These are phyloP conservation scores for Cystofilobasidium macerans DNA, from an alignment of 768 basidiomycete genomes.

Conservation along the genomic window DNA sequence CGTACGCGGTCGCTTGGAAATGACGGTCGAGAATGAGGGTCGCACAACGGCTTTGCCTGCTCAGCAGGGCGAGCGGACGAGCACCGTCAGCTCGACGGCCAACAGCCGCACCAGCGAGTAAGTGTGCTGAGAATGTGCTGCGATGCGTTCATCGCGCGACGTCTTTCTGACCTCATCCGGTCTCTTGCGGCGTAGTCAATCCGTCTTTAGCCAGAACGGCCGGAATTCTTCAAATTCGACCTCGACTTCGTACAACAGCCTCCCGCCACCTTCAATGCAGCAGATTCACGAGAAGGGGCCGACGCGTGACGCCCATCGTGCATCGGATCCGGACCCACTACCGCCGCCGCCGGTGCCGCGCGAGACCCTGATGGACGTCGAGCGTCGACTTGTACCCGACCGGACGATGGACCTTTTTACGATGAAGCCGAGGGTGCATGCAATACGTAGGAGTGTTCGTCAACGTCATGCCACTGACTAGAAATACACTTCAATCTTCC, in stretches of 20 bases:
- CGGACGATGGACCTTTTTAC: conserved; percentile 86
- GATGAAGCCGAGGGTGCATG: conserved; percentile 74
- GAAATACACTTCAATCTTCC: conserved; percentile 8
- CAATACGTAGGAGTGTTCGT: neutral
- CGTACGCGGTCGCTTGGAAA: conserved; percentile 51
- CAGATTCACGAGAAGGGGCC: conserved; percentile 27
- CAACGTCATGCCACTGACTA: no score
- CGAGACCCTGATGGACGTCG: conserved; percentile 58
- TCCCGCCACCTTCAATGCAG: conserved; percentile 5
- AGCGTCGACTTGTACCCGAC: conserved; percentile 63
- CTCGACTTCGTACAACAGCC: conserved; percentile 15
- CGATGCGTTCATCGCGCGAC: neutral
- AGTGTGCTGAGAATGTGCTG: conserved; percentile 4
- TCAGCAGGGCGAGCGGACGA: conserved; percentile 27
- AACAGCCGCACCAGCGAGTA: conserved; percentile 34
- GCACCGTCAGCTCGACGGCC: conserved; percentile 31
- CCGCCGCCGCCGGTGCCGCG: neutral
- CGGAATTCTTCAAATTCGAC: conserved; percentile 11
- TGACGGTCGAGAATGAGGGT: conserved; percentile 44
- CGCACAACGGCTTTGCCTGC: neutral
- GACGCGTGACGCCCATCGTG: neutral
- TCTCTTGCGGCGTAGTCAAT: neutral
- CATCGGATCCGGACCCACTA: neutral
- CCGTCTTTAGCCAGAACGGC: conserved; percentile 14
- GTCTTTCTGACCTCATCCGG: neutral